phyloP scores from a whole-genome alignment of 176 grass and related monocot species.

The Luzula sylvatica region DNA sequence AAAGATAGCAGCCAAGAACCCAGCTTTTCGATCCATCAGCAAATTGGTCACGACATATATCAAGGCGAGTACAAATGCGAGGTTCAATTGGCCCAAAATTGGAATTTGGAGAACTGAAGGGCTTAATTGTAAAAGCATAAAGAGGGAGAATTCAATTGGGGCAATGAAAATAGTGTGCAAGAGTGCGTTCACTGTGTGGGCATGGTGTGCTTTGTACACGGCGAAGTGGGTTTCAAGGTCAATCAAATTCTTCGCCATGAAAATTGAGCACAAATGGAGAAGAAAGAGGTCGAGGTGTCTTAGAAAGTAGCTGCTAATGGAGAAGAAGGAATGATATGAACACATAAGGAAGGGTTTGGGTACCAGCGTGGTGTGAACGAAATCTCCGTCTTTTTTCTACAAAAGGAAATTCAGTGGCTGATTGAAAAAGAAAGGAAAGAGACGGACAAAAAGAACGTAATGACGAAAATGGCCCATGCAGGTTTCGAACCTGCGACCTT shows the following conservation, averaged over 20 bases:
- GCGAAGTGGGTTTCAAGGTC: constrained; percentile 93
- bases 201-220: constrained; percentile 68
- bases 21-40: constrained; percentile 47
- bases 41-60: constrained; percentile 53
- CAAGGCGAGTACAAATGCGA: constrained; percentile 45
- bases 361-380: no score
- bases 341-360: no score
- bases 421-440: no score
- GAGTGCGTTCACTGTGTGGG: constrained; percentile 55
- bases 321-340: no score
- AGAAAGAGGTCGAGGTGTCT: no score
- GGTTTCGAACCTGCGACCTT: constrained; percentile 95
- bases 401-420: no score
- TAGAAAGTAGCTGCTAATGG: no score
- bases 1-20: constrained; percentile 44
- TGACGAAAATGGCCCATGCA: constrained; percentile 67
- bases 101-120: constrained; percentile 8
- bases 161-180: constrained; percentile 50
- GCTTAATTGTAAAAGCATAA: constrained; percentile 36
- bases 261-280: background rate
- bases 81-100: constrained; percentile 7
- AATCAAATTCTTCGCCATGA: constrained; percentile 36
- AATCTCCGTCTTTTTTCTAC: no score
- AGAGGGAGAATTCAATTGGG: constrained; percentile 62
- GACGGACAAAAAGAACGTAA: no score